Base-by-base conservation (phyloP, 2,329 filamentous ascomycete species). In the Ophiostoma montium region DNA sequence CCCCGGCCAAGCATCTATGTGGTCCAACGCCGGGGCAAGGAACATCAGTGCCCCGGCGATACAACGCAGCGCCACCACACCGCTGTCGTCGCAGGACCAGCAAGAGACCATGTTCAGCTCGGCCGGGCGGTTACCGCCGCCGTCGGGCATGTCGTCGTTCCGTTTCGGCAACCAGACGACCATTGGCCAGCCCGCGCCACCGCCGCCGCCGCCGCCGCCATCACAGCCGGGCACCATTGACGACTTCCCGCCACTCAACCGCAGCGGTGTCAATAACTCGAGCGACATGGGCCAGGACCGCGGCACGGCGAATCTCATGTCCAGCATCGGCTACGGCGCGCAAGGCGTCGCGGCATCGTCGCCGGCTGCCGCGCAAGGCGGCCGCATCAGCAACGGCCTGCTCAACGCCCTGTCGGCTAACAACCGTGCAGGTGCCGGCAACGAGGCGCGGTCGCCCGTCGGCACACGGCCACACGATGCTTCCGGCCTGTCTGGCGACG, bases 371-470 rank as follows among this genome's bases (percentile, higher is more conserved):
- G 54, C 66, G 18, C 58, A 67, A 47, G 67, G 9, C 15, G 49
- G 48, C 50, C 67, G 75, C 49, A 61, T 62, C 18, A 76, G 72
- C 12, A 82, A 82, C 57, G 78, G 78, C 9, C 65, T 82, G 35
- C 63, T 82, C 42, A 82, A 78, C 58, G 78, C 77, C 3, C 63
- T 82, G n/a, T 78, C 77, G 39, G 76, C 75, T 5, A 80, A 73
- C 53, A 72, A 65, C 50, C 68, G 76, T 48, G 62, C 69, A 38
- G 63, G 76, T 48, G 62, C 69, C 36, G 63, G 66, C 33, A 63
- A 65, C 41, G 72, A 79, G 43, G 62, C 60, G 31, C 70, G 72
- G 50, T 71, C 74, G 33, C 70, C 74, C 2, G 66, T 70, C 46
- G 68, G 66, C 39, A 62, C 65, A 30, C 67, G 71, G 41, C 62